Percentiles rank a stretch among this genome's conserved stretches.
Evolutionary conservation across 805 yeast genomes (phyloP).

Genomic region (Barnettozyma wickerhamii): DNA sequence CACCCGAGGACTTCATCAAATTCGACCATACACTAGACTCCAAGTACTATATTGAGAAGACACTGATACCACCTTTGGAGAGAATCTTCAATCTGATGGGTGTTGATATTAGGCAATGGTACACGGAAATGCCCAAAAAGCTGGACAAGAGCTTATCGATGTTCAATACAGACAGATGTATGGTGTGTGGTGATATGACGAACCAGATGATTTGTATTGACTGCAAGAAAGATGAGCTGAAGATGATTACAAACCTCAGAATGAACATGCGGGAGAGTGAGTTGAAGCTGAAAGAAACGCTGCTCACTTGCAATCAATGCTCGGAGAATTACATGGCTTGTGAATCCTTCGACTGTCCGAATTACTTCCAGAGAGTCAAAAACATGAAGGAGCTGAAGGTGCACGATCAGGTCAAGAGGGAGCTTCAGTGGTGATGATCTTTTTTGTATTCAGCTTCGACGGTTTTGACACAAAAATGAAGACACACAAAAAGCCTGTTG

Average conservation of each 20-base stretch:
- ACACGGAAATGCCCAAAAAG: conserved; percentile 54
- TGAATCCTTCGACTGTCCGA: conserved; percentile 59
- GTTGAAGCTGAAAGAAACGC: conserved; percentile 24
- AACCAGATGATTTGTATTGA: conserved; percentile 29
- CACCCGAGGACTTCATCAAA: conserved; percentile 70
- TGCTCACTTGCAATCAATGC: conserved; percentile 35
- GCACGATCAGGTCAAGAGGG: conserved; percentile 10
- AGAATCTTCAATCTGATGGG: conserved; percentile 81
- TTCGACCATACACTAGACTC: conserved; percentile 55
- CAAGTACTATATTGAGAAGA: conserved; percentile 80
- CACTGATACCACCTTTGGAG: conserved; percentile 85
- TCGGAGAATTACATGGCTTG: conserved; percentile 39
- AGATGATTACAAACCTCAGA: conserved; percentile 31
- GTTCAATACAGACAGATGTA: conserved; percentile 12
- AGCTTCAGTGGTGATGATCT: conserved; percentile 9
- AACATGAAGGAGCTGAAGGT: conserved; percentile 28
- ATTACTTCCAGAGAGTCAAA: conserved; percentile 51
- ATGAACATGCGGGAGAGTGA: conserved; percentile 26
- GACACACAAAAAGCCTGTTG: background rate
- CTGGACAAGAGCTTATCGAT: conserved; percentile 4
- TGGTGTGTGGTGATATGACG: conserved; percentile 17
- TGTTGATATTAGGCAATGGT: conserved; percentile 77
- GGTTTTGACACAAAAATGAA: conserved; percentile 2
- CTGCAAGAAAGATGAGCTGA: conserved; percentile 34
- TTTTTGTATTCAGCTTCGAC: no score